Percentiles rank a stretch among this genome's conserved stretches.
Evolutionary conservation across 192 early-diverging fungal genomes (phyloP).

Genomic region (Phycomyces nitens): DNA sequence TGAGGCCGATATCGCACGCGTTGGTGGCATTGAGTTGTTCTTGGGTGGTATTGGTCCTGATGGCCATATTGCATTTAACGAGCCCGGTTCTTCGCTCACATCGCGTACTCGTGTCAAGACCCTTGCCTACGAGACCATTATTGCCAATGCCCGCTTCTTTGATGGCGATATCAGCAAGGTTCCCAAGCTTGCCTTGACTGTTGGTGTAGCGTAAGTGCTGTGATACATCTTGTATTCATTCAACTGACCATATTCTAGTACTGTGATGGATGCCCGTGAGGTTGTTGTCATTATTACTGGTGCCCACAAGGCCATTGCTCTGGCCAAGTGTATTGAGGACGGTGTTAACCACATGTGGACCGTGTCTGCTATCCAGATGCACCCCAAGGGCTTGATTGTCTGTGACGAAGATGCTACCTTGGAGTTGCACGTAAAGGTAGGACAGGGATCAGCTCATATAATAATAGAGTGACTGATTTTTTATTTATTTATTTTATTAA

Average conservation of each 20-base stretch:
- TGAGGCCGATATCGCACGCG: constrained; percentile 71
- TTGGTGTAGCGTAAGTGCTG: constrained; percentile 69
- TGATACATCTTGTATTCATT: too few relatives aligned
- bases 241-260: constrained; percentile 52
- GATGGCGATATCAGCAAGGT: constrained; percentile 79
- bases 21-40: constrained; percentile 85
- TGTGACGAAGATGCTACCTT: constrained; percentile 84
- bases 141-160: constrained; percentile 86
- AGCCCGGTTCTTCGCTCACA: constrained; percentile 80
- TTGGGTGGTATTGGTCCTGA: constrained; percentile 89
- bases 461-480: background rate
- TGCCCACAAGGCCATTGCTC: constrained; percentile 69
- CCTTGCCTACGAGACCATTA: constrained; percentile 81
- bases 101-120: constrained; percentile 85
- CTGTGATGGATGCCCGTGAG: constrained; percentile 82
- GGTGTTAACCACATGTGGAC: constrained; percentile 87
- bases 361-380: constrained; percentile 81
- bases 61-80: constrained; percentile 90
- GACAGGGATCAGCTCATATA: background rate
- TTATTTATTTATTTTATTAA: background rate
- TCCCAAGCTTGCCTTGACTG: constrained; percentile 80
- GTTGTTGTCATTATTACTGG: constrained; percentile 82
- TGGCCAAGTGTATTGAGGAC: constrained; percentile 81
- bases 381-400: constrained; percentile 75
- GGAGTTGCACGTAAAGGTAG: constrained; percentile 75